Base-by-base conservation (phyloP, 2,329 filamentous ascomycete species). In the Ophiostoma piceae region DNA sequence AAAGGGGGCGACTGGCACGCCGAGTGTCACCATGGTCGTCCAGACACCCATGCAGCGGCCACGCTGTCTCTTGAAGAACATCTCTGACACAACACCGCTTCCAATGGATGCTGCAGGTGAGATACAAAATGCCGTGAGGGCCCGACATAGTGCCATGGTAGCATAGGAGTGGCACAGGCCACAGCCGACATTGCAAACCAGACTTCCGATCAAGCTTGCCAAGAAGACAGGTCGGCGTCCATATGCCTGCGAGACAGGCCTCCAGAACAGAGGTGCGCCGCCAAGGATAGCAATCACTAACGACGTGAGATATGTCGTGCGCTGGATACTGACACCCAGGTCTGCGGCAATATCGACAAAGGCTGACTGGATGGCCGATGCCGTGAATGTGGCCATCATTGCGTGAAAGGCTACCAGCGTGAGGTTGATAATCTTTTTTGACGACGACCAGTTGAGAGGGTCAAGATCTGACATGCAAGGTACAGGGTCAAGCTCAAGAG, bases 41-140 rank as follows among this genome's bases (percentile, higher is more conserved):
- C 85, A 86, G n/a, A 86, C 77, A 37, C 85, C 85, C 82, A 87
- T 86, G 67, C 83, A 85, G 67, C 79, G 80, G 5, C 80, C 85
- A 29, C 85, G 78, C 66, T 87, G 82, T 39, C 81, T 81, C 74
- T 83, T 84, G 77, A 87, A 87, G 71, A 85, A 87, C 0, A 82
- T 85, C 74, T 87, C 85, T 19, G 83, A 82, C 2, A 87, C 85
- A 9, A 87, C 84, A 0, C 80, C 85, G 74, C 83, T 86, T 32
- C 85, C 85, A 67, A 87, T 84, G 0, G 39, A 41, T 41, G 39
- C 39, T 12, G 39, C 39, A 14, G 39, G 39, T 3, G 39, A 41
- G 39, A 41, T 41, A 9, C 39, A 41, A 14, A 41, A 41, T 41
- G 39, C 39, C 3, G 39, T 41, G 12, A 41, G 39, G 39, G 39